These are phyloP conservation scores for Scalesia atractyloides DNA, from an alignment of 129 eudicot genomes.

Conservation along the genomic window DNA sequence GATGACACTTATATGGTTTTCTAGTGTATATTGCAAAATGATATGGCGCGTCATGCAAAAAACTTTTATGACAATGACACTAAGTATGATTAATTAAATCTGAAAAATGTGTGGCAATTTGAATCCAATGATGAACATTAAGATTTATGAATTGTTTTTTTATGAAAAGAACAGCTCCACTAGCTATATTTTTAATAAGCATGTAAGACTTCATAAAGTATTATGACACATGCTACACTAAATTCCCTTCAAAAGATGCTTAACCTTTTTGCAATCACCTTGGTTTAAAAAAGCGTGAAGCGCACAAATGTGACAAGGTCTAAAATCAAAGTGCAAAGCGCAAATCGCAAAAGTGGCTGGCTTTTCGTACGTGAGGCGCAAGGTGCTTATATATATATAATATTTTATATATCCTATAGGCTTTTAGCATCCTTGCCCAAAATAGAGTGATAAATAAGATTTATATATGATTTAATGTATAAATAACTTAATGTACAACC, in stretches of 20 bases:
- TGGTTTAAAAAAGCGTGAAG: too few species aligned
- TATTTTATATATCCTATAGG: too few species aligned
- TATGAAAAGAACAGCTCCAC: neutral
- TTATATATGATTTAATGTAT: too few species aligned
- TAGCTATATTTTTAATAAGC: neutral
- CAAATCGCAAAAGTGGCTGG: too few species aligned
- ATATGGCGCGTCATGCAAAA: slow-evolving; percentile 8
- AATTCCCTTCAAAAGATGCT: slow-evolving; percentile 6
- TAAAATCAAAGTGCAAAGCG: too few species aligned
- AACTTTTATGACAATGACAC: neutral
- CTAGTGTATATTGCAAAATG: neutral
- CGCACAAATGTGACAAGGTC: too few species aligned
- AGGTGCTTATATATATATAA: too few species aligned
- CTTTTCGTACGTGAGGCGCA: too few species aligned
- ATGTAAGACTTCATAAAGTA: neutral
- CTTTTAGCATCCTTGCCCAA: too few species aligned
- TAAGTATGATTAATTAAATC: neutral
- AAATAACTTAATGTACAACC: too few species aligned
- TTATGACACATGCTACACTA: neutral
- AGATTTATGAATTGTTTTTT: neutral
- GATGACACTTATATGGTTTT: neutral
- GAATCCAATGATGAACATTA: slow-evolving; percentile 8
- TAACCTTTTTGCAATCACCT: slow-evolving; percentile 1
- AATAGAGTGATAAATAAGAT: too few species aligned
- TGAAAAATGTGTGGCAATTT: neutral